Evolutionary conservation across 2,329 filamentous ascomycete species (phyloP), one percentile per base, ranked within the genome.

Genomic region (Dactylellina haptotyla): DNA sequence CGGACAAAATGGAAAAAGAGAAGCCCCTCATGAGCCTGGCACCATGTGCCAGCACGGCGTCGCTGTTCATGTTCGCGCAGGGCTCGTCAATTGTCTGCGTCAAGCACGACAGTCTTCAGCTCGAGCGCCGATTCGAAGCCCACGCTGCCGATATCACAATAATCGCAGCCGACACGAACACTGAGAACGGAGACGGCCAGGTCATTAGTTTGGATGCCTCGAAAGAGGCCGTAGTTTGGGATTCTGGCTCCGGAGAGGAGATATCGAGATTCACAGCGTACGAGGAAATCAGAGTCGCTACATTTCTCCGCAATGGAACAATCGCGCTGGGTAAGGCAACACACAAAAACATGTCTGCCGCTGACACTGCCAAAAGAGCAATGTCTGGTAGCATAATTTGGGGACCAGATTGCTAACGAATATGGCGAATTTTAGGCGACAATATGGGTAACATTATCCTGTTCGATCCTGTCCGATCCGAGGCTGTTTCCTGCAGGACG

Each of bases 251-350:
- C 0, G 95, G 95, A 53, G 89, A 93, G 71, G 93, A 97, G 81
- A 86, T 97, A 69, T 89, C 94, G 39, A 87, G 93, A n/a, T 98
- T 98, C 82, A 89, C 90, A 23, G 95, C 93, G 0, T 97, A 96
- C 79, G 92, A 96, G 79, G 87, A 91, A 76, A 86, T 98, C 75
- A 89, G 89, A 20, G 89, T 92, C 28, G 94, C 93, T 37, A 86
- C 91, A 10, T 99, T 95, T 92, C 97, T 99, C 93, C 87, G 90
- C 46, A 97, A 97, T 82, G 95, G 95, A 62, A 96, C 97, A 82
- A 89, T 99, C 76, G 94, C 92, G 37, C 98, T 98, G 84, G 95
- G 94, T 97, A 85, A n/a, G 81, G 88, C 79, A 62, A 50, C 26
- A 61, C 61, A 69, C 48, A 34, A 10, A 30, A 26, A 73, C 18